Evolutionary conservation across 139 green algal species (phyloP).

Genomic region (Tetradesmus obliquus): DNA sequence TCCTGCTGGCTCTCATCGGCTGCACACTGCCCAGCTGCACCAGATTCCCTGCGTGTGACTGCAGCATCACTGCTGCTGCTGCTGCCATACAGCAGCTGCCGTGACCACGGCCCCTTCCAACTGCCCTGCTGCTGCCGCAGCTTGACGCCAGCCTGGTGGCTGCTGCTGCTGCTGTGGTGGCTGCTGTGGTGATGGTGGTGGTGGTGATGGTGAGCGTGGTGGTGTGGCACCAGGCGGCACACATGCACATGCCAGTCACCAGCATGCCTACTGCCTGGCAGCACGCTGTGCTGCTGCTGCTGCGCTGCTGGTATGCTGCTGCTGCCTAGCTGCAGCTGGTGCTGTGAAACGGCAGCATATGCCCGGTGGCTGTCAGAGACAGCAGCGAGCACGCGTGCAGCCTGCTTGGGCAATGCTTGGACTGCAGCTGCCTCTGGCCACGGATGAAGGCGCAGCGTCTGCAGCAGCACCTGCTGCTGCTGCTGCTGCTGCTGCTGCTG

Average conservation of each 20-base stretch:
- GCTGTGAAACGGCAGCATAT: not conserved
- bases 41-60: not conserved
- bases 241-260: not conserved
- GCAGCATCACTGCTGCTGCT: not conserved
- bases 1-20: not conserved
- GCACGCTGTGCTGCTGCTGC: conserved; percentile 14
- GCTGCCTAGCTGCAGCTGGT: not conserved
- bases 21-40: not conserved
- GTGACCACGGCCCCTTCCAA: not conserved
- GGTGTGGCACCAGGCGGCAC: not conserved
- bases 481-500: conserved; percentile 24
- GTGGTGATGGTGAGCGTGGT: not conserved
- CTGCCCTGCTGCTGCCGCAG: not conserved
- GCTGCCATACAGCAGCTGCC: not conserved
- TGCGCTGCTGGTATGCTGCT: conserved; percentile 4
- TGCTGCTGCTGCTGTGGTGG: not conserved
- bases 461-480: not conserved
- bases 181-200: not conserved
- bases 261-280: not conserved
- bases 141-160: not conserved
- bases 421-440: not conserved
- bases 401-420: not conserved
- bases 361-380: not conserved
- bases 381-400: not conserved
- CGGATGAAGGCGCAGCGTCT: not conserved